Conservation (phyloP, 805 yeast genomes). For the Metschnikowia noctiluminum region DNA sequence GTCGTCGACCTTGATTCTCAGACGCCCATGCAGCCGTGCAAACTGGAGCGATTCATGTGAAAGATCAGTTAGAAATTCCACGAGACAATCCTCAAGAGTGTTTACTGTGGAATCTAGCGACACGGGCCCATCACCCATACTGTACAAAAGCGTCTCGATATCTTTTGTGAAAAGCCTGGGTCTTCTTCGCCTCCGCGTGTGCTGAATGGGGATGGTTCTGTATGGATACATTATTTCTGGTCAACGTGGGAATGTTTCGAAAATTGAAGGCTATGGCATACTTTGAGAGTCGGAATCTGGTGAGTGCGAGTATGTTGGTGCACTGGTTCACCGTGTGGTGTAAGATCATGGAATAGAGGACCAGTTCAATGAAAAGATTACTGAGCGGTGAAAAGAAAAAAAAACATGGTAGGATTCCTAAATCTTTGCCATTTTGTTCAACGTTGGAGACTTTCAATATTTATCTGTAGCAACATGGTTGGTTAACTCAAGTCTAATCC, state of each 20-base stretch:
- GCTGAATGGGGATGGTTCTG: slow-evolving; percentile 7
- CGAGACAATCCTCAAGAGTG: slow-evolving; percentile 37
- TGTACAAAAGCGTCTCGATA: slow-evolving; percentile 38
- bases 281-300: no score
- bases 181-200: slow-evolving; percentile 22
- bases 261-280: no score
- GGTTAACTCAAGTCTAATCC: no score
- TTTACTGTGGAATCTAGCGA: slow-evolving; percentile 36
- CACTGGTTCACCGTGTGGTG: no score
- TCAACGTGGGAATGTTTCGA: background rate
- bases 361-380: no score
- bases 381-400: no score
- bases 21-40: slow-evolving; percentile 38
- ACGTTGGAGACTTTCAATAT: no score
- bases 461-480: no score
- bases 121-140: slow-evolving; percentile 42
- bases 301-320: no score
- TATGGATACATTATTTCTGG: slow-evolving; percentile 9
- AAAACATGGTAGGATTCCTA: no score
- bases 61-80: slow-evolving; percentile 35
- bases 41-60: slow-evolving; percentile 30
- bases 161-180: slow-evolving; percentile 40
- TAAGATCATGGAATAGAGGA: no score
- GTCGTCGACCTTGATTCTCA: slow-evolving; percentile 41
- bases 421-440: no score